Conservation (phyloP, 306 rosid species). For the Carpinus viminea region DNA sequence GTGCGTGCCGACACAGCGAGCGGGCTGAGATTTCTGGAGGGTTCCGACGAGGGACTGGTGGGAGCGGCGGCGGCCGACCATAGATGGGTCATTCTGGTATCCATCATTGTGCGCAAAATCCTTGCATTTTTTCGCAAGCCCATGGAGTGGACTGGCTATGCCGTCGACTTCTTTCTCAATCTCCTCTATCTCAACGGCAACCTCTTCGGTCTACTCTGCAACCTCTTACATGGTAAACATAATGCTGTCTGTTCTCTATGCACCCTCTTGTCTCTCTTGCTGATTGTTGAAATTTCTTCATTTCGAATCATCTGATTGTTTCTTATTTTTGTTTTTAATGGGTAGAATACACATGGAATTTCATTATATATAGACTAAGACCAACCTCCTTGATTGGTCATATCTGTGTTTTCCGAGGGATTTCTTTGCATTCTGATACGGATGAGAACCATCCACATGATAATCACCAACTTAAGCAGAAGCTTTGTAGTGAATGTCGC, state of each 20-base stretch:
- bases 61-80: conserved; percentile 28
- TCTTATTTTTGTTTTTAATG: not conserved
- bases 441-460: not conserved
- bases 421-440: not conserved
- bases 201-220: conserved; percentile 49
- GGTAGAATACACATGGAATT: not conserved
- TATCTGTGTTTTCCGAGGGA: not conserved
- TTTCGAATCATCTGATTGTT: not conserved
- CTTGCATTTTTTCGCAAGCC: conserved; percentile 56
- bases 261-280: not conserved
- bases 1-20: conserved; percentile 25
- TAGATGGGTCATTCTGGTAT: conserved; percentile 63
- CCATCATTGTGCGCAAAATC: conserved; percentile 52
- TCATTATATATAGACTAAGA: not conserved
- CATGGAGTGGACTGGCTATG: conserved; percentile 57
- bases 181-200: conserved; percentile 58
- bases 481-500: too few species aligned
- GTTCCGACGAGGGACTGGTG: conserved; percentile 35
- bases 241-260: not conserved
- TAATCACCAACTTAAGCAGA: too few species aligned
- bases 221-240: conserved; percentile 46
- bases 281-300: not conserved
- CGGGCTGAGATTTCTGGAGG: conserved; percentile 42
- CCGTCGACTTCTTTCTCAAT: conserved; percentile 66
- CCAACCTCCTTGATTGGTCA: not conserved